phyloP scores from a whole-genome alignment of 805 yeast species.

The Clavispora fructus region DNA sequence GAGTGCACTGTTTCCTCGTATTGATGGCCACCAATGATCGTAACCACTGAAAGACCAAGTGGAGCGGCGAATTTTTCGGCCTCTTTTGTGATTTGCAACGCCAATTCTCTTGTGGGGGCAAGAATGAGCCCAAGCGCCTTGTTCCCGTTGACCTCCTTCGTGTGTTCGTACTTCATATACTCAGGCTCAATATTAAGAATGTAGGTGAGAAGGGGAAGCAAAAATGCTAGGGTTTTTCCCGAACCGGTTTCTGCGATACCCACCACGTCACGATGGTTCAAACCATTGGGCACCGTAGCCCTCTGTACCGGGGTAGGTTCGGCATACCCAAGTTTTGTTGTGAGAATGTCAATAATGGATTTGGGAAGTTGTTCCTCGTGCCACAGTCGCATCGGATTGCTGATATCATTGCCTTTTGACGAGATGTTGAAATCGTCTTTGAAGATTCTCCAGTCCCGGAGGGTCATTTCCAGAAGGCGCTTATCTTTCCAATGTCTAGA shows the following conservation, averaged over 20 bases:
- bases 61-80: conserved; percentile 44
- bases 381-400: conserved; percentile 73
- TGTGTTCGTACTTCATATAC: conserved; percentile 31
- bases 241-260: conserved; percentile 98
- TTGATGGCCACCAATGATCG: conserved; percentile 87
- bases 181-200: conserved; percentile 33
- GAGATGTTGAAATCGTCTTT: conserved; percentile 70
- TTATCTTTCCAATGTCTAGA: conserved; percentile 65
- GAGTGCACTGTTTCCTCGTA: conserved; percentile 65
- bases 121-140: conserved; percentile 76
- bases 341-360: conserved; percentile 24
- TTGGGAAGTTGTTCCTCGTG: conserved; percentile 47
- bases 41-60: conserved; percentile 45
- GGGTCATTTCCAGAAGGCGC: conserved; percentile 56
- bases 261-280: conserved; percentile 57
- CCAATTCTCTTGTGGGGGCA: conserved; percentile 93
- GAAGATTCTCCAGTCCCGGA: conserved; percentile 86
- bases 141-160: conserved; percentile 42
- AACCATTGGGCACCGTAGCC: conserved; percentile 73
- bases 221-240: conserved; percentile 85
- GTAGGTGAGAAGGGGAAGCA: conserved; percentile 65
- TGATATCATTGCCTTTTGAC: conserved; percentile 40
- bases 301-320: conserved; percentile 91
- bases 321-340: conserved; percentile 37
- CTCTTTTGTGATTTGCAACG: conserved; percentile 75